Evolutionary conservation across 1,284 basidiomycete genomes (phyloP), one percentile per base, ranked within the genome.

Genomic region (Papiliotrema flavescens): DNA sequence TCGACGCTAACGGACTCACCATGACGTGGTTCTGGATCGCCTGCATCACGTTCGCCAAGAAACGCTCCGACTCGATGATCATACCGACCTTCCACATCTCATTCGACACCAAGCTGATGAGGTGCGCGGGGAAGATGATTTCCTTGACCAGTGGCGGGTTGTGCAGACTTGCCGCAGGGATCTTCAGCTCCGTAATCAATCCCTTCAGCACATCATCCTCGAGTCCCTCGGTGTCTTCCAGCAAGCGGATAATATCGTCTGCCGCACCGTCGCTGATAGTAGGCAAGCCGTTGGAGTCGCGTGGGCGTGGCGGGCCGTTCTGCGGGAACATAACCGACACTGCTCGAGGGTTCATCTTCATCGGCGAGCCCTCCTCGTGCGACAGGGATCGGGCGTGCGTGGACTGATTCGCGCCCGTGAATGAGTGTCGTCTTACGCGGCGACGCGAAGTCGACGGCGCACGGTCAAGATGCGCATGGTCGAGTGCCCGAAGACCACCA

Each of bases 61-160:
- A 98, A 37, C 94, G 83, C 76, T 98, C 96, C 76, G 92, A 96
- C 76, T 98, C 95, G 24, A 87, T 83, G 65, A 98, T 97, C 67
- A 99, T 84, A 26, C 94, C 93, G 69, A 97, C 92, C 79, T 98
- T 98, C 96, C 96, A 99, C 95, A 98, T 98, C 78, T 98, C 96
- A 76, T 98, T 99, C 20, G 93, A 96, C 57, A 97, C 88, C 48
- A 98, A 80, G 67, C 89, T 92, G 77, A 98, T 98, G 56, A 99
- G 84, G 76, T 98, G 98, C n/a, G 96, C 95, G 4, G 96, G 96
- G 87, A 98, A 99, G 41, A 99, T 82, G 52, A 98, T 94, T 76
- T 99, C 96, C 78, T 98, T 98, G 59, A 94, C 87, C 28, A 88
- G 86, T 19, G 93, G 90, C 1, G 93, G 90, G 70, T 91, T 96